Conservation (phyloP, 768 basidiomycete genomes). For the Boletellus sp. region DNA sequence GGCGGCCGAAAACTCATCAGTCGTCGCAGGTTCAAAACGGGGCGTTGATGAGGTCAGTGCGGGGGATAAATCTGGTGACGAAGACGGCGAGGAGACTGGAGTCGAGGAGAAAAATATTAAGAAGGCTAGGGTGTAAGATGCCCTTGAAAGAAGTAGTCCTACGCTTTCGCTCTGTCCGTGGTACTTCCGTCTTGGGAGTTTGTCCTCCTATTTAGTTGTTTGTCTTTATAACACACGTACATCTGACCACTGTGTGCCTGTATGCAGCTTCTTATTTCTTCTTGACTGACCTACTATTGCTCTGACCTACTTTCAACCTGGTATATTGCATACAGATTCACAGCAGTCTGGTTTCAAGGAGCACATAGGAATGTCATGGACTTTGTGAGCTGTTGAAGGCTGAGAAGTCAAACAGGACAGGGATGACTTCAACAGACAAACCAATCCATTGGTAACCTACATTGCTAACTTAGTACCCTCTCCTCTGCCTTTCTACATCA, state of each 20-base stretch:
- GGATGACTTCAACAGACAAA: too few relatives aligned
- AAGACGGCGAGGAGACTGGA: constrained; percentile 2
- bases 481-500: constrained; percentile 47
- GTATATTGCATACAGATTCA: not conserved
- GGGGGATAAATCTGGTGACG: constrained; percentile 9
- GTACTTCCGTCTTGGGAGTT: not conserved
- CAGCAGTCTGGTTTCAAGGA: not conserved
- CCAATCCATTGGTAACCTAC: too few relatives aligned
- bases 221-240: constrained; percentile 18
- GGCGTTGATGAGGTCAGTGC: constrained; percentile 21
- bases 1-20: constrained; percentile 6
- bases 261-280: constrained; percentile 1
- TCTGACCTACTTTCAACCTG: not conserved
- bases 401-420: too few relatives aligned
- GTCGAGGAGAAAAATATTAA: constrained; percentile 12
- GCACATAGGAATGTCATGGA: not conserved
- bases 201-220: not conserved
- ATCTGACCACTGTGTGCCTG: too few relatives aligned
- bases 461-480: constrained; percentile 16
- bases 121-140: constrained; percentile 24
- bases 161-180: not conserved
- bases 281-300: not conserved
- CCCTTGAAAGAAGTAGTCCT: not conserved
- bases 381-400: not conserved
- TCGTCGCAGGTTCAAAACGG: constrained; percentile 24